Evolutionary conservation across 2,329 filamentous ascomycete genomes (phyloP).

Genomic region (Chaetomiaceae sp.): DNA sequence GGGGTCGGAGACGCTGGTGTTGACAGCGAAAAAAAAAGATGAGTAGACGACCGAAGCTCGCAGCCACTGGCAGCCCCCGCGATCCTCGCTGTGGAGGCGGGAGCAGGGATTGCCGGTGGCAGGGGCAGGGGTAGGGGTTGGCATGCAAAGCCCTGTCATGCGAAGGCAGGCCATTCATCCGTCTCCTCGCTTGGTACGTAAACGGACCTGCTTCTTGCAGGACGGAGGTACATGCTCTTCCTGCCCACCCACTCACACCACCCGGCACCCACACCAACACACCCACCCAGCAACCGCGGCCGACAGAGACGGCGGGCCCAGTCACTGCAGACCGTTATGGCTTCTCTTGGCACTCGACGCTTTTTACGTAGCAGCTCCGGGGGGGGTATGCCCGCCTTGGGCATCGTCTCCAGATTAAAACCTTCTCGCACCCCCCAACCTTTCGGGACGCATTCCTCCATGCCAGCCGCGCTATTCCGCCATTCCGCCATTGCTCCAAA

Average conservation of each 20-base stretch:
- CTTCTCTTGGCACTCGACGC: constrained; percentile 7
- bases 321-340: constrained; percentile 21
- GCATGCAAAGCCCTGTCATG: constrained; percentile 14
- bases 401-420: constrained; percentile 13
- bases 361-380: neutral
- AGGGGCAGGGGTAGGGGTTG: constrained; percentile 11
- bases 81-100: constrained; percentile 3
- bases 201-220: constrained; percentile 15
- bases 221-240: constrained; percentile 13
- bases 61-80: constrained; percentile 4
- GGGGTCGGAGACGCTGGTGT: constrained; percentile 2
- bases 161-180: constrained; percentile 16
- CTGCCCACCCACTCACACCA: constrained; percentile 3
- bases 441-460: constrained; percentile 10
- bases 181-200: constrained; percentile 6
- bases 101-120: constrained; percentile 13
- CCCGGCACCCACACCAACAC: neutral
- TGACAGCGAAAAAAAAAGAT: neutral
- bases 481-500: constrained; percentile 1
- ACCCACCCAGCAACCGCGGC: constrained; percentile 1
- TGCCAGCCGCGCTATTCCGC: constrained; percentile 6
- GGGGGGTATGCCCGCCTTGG: constrained; percentile 9
- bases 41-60: neutral
- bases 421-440: constrained; percentile 9
- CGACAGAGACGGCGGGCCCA: constrained; percentile 14